Base-by-base conservation (phyloP, 1,284 basidiomycete species). In the Cryptococcus sp. region DNA sequence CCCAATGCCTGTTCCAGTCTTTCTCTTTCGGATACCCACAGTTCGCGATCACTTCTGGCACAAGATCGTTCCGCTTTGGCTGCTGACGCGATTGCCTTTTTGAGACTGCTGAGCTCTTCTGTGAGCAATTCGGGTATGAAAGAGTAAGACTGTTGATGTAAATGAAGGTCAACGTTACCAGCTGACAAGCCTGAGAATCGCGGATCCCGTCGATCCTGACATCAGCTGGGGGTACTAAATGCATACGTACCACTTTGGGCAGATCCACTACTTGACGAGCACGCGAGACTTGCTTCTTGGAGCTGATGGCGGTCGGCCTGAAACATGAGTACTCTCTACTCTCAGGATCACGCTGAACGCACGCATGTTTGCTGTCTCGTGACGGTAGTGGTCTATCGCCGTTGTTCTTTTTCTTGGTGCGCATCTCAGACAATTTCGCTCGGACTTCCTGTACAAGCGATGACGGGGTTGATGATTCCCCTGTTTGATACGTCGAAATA, bases 321-420 rank as follows among this genome's bases (percentile, higher is more conserved):
- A 43, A 10, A 46, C 4, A 46, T 59, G 43, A 62, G 52, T 38
- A n/a, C 10, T 15, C 50, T 35, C 55, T 23, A 5, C 10, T 33
- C 6, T 43, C 31, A 3, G 11, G 23, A 4, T 14, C 3, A 35
- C 30, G 13, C 23, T 36, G 15, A 23, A 82, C 90, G 65, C 76
- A 94, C 88, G 94, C 92, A 78, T 96, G 88, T 71, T 98, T 98
- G 72, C 84, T 84, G 3, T 83, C 76, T 46, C 94, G 81, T 72
- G 87, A 88, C 30, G 80, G 71, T 5, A 83, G 57, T 23, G 59
- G 55, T 54, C 57, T 55, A 46, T 61, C 57, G 31, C 64, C 50
- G 32, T 56, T 46, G 13, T 61, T 68, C 57, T 71, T 73, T 7
- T 73, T 76, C 11, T 61, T 61, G 23, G 63, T 64, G 50, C 71